Evolutionary conservation across 2,329 filamentous ascomycete species (phyloP).

Genomic region (Colletotrichum sojae): DNA sequence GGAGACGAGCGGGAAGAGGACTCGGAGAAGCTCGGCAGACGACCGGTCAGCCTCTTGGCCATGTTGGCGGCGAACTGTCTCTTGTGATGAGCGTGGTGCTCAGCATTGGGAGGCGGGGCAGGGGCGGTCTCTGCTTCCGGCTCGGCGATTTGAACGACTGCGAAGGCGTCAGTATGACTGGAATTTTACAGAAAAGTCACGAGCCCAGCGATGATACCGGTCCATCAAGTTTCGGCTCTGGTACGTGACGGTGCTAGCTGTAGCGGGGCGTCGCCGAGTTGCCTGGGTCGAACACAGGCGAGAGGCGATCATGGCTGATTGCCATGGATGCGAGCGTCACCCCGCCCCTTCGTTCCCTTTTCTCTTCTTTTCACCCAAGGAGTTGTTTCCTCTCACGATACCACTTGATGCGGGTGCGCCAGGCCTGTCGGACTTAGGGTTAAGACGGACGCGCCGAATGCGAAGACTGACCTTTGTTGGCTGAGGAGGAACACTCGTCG

Average conservation of each 20-base stretch:
- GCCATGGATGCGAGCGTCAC: conserved; percentile 2
- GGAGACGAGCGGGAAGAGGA: conserved; percentile 63
- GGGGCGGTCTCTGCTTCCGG: conserved; percentile 50
- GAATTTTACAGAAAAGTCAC: background rate
- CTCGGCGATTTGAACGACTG: conserved; percentile 73
- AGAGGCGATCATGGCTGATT: conserved; percentile 12
- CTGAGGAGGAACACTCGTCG: conserved; percentile 51
- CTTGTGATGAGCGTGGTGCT: conserved; percentile 53
- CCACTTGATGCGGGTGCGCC: conserved; percentile 34
- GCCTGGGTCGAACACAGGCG: conserved; percentile 10
- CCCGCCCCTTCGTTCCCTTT: background rate
- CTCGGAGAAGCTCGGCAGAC: conserved; percentile 46
- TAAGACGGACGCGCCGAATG: conserved; percentile 8
- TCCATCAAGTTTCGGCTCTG: conserved; percentile 29
- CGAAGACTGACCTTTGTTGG: conserved; percentile 59
- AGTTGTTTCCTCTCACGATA: conserved; percentile 10
- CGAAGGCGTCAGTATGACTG: conserved; percentile 39
- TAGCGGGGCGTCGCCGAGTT: conserved; percentile 45
- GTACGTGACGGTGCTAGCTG: conserved; percentile 4
- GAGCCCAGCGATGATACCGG: conserved; percentile 39
- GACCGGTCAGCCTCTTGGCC: conserved; percentile 60
- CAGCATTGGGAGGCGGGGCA: conserved; percentile 44
- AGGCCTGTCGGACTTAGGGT: conserved; percentile 30
- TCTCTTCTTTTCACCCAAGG: background rate
- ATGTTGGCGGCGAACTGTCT: conserved; percentile 62